These are phyloP conservation scores for Rutstroemia sp. DNA, from an alignment of 2,329 filamentous ascomycete genomes.

Conservation along the genomic window DNA sequence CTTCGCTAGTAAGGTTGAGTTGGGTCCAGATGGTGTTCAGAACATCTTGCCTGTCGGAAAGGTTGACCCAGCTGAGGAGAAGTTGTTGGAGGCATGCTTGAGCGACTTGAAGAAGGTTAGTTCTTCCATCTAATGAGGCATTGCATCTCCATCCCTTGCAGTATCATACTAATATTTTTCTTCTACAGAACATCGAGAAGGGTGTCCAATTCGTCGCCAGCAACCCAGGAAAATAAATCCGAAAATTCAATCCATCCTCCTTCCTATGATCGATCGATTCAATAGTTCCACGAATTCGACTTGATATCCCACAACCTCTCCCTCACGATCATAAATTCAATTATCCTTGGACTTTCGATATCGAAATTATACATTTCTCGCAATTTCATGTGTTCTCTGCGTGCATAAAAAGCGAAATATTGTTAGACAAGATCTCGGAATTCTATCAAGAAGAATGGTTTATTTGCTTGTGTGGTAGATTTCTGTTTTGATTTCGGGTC, in stretches of 20 bases:
- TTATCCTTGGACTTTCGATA: too few relatives aligned
- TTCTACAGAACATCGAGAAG: conserved; percentile 89
- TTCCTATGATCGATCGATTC: not conserved
- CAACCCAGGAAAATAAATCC: conserved; percentile 15
- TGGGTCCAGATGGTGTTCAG: conserved; percentile 92
- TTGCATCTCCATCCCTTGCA: conserved; percentile 66
- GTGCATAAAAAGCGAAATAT: not conserved
- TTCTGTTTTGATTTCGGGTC: not conserved
- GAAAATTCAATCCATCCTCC: not conserved
- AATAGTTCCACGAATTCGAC: not conserved
- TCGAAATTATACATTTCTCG: not conserved
- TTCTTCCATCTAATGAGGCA: not conserved
- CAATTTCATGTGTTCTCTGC: not conserved
- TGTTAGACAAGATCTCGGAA: not conserved
- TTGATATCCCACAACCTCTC: not conserved
- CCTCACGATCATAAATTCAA: not conserved
- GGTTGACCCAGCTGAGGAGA: conserved; percentile 79
- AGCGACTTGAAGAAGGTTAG: conserved; percentile 65
- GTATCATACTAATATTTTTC: conserved; percentile 87
- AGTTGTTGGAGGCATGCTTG: conserved; percentile 79
- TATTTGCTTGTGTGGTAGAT: not conserved
- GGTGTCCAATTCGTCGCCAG: conserved; percentile 67
- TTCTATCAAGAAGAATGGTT: not conserved
- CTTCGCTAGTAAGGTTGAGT: conserved; percentile 93
- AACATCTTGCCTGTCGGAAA: conserved; percentile 85